A percentile compares a stretch with the other conserved stretches of the same genome.
Conservation (phyloP, 2,329 filamentous ascomycete species). For the Fonsecaea erecta region DNA sequence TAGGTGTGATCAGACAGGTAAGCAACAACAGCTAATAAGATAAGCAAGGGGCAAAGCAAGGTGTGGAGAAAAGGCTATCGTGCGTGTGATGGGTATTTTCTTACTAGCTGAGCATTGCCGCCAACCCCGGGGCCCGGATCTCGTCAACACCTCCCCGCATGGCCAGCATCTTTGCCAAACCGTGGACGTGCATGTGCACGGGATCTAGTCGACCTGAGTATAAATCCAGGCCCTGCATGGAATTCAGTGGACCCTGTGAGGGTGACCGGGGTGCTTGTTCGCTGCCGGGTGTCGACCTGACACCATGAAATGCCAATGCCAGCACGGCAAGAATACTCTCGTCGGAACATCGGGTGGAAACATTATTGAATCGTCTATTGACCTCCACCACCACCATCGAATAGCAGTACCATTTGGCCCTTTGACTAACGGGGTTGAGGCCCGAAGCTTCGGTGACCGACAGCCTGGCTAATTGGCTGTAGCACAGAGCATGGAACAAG, state of each 20-base stretch:
- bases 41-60: too few relatives aligned
- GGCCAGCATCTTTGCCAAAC: constrained; percentile 33
- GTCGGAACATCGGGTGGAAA: constrained; percentile 2
- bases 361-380: constrained; percentile 20
- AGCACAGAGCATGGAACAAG: constrained; percentile 13
- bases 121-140: constrained; percentile 21
- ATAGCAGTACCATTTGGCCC: constrained; percentile 16
- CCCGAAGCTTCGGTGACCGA: background rate
- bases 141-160: constrained; percentile 33
- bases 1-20: background rate
- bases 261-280: constrained; percentile 1
- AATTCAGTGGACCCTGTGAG: constrained; percentile 22
- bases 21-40: too few relatives aligned
- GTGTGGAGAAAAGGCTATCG: background rate
- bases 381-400: constrained; percentile 13
- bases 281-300: background rate
- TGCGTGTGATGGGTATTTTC: background rate
- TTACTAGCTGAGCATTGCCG: constrained; percentile 21
- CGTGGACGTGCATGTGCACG: constrained; percentile 34
- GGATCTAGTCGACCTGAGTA: constrained; percentile 22
- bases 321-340: constrained; percentile 11
- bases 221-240: constrained; percentile 14
- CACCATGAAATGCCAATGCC: constrained; percentile 16
- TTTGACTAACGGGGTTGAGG: constrained; percentile 7
- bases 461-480: constrained; percentile 13